These are phyloP conservation scores for Collybia nuda DNA, from an alignment of 768 basidiomycete species.

Conservation along the genomic window DNA sequence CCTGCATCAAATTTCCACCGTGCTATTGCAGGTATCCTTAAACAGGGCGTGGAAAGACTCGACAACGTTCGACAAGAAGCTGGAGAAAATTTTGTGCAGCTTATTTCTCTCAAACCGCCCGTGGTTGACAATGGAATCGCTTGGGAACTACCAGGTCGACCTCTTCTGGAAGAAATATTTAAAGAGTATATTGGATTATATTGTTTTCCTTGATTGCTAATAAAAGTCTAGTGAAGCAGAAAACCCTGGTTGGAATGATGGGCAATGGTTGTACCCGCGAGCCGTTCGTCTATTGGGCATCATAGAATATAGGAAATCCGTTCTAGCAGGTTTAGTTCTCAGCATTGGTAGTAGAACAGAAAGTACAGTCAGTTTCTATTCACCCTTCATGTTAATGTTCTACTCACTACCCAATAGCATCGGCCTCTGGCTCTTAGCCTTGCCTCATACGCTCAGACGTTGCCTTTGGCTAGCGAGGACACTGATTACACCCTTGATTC, in stretches of 20 bases:
- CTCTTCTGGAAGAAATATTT: constrained; percentile 54
- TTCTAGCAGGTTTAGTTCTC: constrained; percentile 73
- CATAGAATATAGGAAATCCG: constrained; percentile 53
- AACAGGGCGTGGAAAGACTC: constrained; percentile 88
- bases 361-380: constrained; percentile 64
- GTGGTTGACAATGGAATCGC: constrained; percentile 31
- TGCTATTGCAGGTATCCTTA: constrained; percentile 68
- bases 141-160: constrained; percentile 54
- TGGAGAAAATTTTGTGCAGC: constrained; percentile 54
- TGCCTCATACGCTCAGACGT: constrained; percentile 49
- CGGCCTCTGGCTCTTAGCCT: constrained; percentile 65
- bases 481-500: constrained; percentile 44
- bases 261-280: constrained; percentile 72
- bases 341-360: constrained; percentile 85
- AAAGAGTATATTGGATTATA: constrained; percentile 34
- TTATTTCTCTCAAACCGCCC: constrained; percentile 51
- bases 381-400: background rate
- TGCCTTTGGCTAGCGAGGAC: constrained; percentile 40
- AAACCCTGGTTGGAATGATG: constrained; percentile 65
- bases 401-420: constrained; percentile 47
- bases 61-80: constrained; percentile 88
- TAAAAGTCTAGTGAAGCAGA: constrained; percentile 30
- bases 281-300: constrained; percentile 67
- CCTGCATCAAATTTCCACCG: constrained; percentile 56
- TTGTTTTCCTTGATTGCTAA: constrained; percentile 1